Conservation (phyloP, 768 basidiomycete species). For the Sporobolomyces pararoseus region DNA sequence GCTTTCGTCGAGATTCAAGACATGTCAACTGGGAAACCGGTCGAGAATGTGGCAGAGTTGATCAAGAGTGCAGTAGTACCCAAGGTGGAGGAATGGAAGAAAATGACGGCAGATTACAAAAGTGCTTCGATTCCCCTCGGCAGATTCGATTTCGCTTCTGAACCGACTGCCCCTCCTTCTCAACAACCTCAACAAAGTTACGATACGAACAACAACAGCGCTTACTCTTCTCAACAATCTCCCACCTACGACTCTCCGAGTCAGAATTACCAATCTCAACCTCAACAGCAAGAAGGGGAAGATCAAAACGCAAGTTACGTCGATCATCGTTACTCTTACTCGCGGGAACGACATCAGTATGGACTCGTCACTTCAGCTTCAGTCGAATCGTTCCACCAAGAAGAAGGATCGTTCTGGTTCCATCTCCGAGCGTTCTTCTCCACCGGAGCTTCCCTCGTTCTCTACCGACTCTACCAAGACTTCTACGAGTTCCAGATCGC, state of each 20-base stretch:
- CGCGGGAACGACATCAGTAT: slow-evolving; percentile 41
- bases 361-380: slow-evolving; percentile 81
- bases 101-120: slow-evolving; percentile 89
- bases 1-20: slow-evolving; percentile 96
- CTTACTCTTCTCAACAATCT: background rate
- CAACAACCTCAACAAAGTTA: slow-evolving; percentile 50
- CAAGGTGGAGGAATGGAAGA: slow-evolving; percentile 98
- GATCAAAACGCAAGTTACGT: slow-evolving; percentile 13
- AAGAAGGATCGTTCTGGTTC: slow-evolving; percentile 97
- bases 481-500: slow-evolving; percentile 96
- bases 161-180: slow-evolving; percentile 47
- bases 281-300: background rate
- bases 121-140: slow-evolving; percentile 92
- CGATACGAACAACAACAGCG: slow-evolving; percentile 10
- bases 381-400: slow-evolving; percentile 94
- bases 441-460: slow-evolving; percentile 63
- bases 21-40: slow-evolving; percentile 73
- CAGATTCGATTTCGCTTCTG: slow-evolving; percentile 62
- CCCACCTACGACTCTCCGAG: background rate
- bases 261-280: background rate
- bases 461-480: slow-evolving; percentile 94
- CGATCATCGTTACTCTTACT: slow-evolving; percentile 37
- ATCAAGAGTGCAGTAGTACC: slow-evolving; percentile 86
- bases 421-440: slow-evolving; percentile 76
- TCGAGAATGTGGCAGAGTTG: slow-evolving; percentile 67